Evolutionary conservation across 2,329 filamentous ascomycete genomes (phyloP), one percentile per base, ranked within the genome.

Genomic region (Fusarium sp.): DNA sequence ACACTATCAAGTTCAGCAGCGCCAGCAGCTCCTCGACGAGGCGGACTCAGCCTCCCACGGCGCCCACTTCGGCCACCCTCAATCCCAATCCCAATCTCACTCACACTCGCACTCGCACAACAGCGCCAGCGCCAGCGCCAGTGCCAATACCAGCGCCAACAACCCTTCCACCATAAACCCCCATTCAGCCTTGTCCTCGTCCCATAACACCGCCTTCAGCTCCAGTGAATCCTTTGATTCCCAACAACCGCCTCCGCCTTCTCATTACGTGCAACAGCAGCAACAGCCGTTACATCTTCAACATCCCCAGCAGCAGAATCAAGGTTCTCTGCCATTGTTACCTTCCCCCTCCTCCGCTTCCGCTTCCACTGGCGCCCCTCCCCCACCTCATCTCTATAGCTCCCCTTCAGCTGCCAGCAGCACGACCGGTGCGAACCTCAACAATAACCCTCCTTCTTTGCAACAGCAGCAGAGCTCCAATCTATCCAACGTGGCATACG

Each of bases 191-290:
- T 83, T 83, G 79, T 81, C 84, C 63, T 73, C 72, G 62, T 73
- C 73, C 63, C 70, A 75, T 66, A 75, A 75, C 75, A 79, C 81
- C 59, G 80, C 80, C 70, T 81, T 82, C 75, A 83, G 81, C 80
- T 84, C 83, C 61, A 83, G 79, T 77, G 83, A 86, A 74, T 84
- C 83, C 71, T 85, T 85, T 79, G 81, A 75, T 75, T 75, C 73
- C 67, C 73, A 73, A 55, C 73, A 59, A 45, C 72, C 51, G 38
- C 66, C 60, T 40, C 70, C 63, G 51, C 69, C 68, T 49, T 62
- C 75, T 38, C 76, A 74, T 24, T 78, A 73, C 40, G 52, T 70
- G 30, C 77, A 80, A 46, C 75, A 75, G 24, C 77, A 76, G 49
- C 75, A 75, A 47, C 69, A 52, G 56, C 76, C 71, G 50, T 67